Percentiles rank a stretch among this genome's conserved stretches.
These are phyloP conservation scores for Alternaria dauci DNA, from an alignment of 2,329 filamentous ascomycete genomes.

Conservation along the genomic window DNA sequence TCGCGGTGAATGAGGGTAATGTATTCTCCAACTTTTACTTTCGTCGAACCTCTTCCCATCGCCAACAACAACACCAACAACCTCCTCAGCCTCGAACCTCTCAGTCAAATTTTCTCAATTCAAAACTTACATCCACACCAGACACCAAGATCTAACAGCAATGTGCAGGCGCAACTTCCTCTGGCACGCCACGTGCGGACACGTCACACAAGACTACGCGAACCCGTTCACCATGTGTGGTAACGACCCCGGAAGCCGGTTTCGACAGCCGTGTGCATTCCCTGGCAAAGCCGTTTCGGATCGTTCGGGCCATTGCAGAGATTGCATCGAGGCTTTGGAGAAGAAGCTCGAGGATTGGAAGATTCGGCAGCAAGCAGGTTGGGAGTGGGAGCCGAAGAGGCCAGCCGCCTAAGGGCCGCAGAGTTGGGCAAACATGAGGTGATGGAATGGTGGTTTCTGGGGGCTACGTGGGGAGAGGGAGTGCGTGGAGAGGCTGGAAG, in stretches of 20 bases:
- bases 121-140: neutral
- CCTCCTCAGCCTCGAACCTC: neutral
- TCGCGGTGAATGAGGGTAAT: neutral
- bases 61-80: neutral
- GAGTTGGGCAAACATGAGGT: neutral
- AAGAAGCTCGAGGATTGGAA: neutral
- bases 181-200: neutral
- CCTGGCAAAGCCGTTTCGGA: neutral
- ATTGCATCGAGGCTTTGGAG: neutral
- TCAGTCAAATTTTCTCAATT: neutral
- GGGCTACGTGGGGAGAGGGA: neutral
- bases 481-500: neutral
- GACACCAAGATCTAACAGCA: neutral
- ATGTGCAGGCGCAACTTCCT: constrained; percentile 6
- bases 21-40: neutral
- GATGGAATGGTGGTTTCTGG: neutral
- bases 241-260: neutral
- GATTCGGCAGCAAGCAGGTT: neutral
- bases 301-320: neutral
- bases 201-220: neutral
- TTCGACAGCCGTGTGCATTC: neutral
- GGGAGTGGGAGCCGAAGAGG: neutral
- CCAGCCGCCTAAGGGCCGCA: neutral
- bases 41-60: neutral
- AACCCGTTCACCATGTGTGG: neutral